Evolutionary conservation across 306 rosid species (phyloP).

Genomic region (Cicer chorassanicum): DNA sequence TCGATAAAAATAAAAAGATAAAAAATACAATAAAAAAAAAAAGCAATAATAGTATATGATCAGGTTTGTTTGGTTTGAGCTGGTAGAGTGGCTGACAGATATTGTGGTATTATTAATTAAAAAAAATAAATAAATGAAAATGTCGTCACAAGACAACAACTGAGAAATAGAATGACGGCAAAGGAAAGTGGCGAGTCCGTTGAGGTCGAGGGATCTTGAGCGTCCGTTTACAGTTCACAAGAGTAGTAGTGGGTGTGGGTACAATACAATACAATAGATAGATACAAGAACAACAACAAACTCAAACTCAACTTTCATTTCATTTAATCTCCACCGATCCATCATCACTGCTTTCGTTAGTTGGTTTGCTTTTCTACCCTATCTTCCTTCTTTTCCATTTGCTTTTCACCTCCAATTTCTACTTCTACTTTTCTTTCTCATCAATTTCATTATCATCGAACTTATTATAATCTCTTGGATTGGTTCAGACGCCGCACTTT

Average conservation of each 20-base stretch:
- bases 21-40: too few species aligned
- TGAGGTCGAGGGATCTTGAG: constrained; percentile 45
- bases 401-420: constrained; percentile 33
- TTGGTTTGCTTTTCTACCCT: constrained; percentile 29
- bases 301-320: too few species aligned
- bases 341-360: constrained; percentile 36
- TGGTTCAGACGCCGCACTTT: constrained; percentile 14
- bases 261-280: too few species aligned
- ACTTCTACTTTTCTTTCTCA: constrained; percentile 18
- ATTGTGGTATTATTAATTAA: neutral
- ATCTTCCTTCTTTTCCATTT: constrained; percentile 31
- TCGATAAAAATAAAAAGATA: too few species aligned
- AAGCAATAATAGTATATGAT: neutral
- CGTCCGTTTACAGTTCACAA: constrained; percentile 40
- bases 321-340: neutral
- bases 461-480: neutral
- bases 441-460: neutral
- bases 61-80: neutral
- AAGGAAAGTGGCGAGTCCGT: constrained; percentile 49
- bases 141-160: constrained; percentile 29
- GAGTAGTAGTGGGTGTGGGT: neutral
- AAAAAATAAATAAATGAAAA: neutral
- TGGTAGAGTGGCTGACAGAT: constrained; percentile 5
- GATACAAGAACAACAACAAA: too few species aligned
- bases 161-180: constrained; percentile 38